Evolutionary conservation across 2,329 filamentous ascomycete genomes (phyloP), one percentile per base, ranked within the genome.

Genomic region (Cladobotryum mycophilum): DNA sequence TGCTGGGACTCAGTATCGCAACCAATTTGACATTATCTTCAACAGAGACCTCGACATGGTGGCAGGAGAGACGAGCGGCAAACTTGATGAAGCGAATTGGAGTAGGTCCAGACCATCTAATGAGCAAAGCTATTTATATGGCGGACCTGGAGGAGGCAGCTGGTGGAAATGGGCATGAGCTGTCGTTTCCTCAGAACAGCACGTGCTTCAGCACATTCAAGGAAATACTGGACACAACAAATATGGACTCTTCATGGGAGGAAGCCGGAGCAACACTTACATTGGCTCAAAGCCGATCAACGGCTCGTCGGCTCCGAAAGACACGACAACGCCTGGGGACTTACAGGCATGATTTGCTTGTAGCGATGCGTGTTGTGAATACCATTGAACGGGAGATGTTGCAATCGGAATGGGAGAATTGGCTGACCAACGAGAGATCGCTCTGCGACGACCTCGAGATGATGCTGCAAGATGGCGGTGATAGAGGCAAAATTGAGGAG

Each of bases 351-450:
- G 90, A 97, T 63, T 75, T 99, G 17, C 72, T 97, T 2, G 91
- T 99, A 5, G 90, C 91, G 5, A 83, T 97, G 73, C 83, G 91
- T 4, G 81, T 96, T 2, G 85, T 97, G 54, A 96, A 97, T 68
- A 85, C 80, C 51, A 83, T 97, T 25, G 93, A 97, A 73, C 79
- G 80, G 52, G 90, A 96, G 67, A 85, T 96, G 66, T 69, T 97
- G 48, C 80, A 83, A 61, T 86, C 86, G 1, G 92, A 96, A 67
- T 99, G 90, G 85, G 91, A 96, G 71, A 88, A 88, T 56, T 99
- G 92, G 91, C 77, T 97, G 30, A 69, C 80, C 3, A 85, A 88
- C 58, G 93, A 99, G 70, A 85, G 83, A 56, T 69, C 76, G 34
- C 80, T 88, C 45, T 99, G 93, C 66, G 81, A 81, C 51, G 80